Base-by-base conservation (phyloP, 176 grass and related monocot genomes). In the Tillandsia fasciculata region DNA sequence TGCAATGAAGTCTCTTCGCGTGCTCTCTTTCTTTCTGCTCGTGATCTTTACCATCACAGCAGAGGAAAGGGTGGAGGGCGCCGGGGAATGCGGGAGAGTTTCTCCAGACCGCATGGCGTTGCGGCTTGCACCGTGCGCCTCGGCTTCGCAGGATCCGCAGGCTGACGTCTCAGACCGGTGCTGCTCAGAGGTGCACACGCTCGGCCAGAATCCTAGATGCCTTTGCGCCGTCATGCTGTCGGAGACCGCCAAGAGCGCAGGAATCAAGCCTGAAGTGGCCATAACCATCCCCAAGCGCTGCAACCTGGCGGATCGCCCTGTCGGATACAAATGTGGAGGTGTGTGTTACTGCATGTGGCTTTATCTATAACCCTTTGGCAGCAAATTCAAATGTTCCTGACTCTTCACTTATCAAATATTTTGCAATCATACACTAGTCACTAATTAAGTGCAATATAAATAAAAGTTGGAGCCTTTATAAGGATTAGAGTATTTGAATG, bases 251-350 rank as follows among this genome's bases (percentile, higher is more conserved):
- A 83, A 67, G 74, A 83, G 3, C 22, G 17, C 85, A 26, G 89
- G 89, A 67, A 77, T 88, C 82, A 88, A 85, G 82, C 70, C 85
- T 5, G 76, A 83, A 67, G 72, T 74, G 3, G 85, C 89, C 75
- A 88, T 91, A 67, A 85, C 84, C 49, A 85, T 91, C 74, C 85
- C 89, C 27, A 91, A 91, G 71, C 81, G 89, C 52, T 91, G 85
- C 82, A 85, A 85, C 72, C 23, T 91, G 68, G 82, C 9, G 47
- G 79, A 88, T 49, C 85, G 85, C 81, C 85, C 89, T 0, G 49
- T 88, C 54, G 82, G 89, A 8, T 91, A 88, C 74, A 91, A 91
- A 80, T 91, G 89, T 52, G 89, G 82, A 85, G 79, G 89, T 91
- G 70, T 64, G 13, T 63, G 33, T 42, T 42, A 42, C 33, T 6